phyloP scores from a whole-genome alignment of 352 stramenopile species.

The Pythium aristosporum region DNA sequence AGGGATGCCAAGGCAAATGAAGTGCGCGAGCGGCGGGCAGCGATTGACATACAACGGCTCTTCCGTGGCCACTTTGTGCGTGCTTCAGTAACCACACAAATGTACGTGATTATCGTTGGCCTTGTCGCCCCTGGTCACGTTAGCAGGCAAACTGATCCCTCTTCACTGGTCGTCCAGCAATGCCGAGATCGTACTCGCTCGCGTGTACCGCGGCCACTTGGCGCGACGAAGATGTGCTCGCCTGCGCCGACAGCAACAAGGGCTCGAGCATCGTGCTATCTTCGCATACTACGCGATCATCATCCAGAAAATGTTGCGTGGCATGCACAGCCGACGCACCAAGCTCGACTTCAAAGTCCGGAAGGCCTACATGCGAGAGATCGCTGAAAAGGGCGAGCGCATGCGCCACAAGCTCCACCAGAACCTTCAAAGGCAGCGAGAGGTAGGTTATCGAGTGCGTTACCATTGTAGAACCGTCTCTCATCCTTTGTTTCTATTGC shows the following conservation, averaged over 20 bases:
- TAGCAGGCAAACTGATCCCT: not conserved
- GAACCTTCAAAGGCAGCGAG: conserved; percentile 41
- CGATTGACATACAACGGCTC: conserved; percentile 59
- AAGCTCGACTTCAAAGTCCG: conserved; percentile 59
- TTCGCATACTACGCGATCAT: conserved; percentile 48
- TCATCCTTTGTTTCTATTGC: not conserved
- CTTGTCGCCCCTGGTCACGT: not conserved
- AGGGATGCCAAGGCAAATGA: conserved; percentile 52
- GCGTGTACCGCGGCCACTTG: conserved; percentile 60
- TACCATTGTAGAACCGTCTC: not conserved
- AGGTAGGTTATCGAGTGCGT: conserved; percentile 14
- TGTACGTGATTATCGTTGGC: not conserved
- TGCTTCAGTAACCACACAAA: conserved; percentile 34
- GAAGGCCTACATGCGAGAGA: conserved; percentile 53
- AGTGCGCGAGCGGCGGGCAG: conserved; percentile 38
- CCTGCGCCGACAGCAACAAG: conserved; percentile 21
- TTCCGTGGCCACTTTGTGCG: conserved; percentile 58
- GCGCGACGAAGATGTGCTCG: conserved; percentile 33
- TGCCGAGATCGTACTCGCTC: conserved; percentile 51
- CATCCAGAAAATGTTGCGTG: conserved; percentile 59
- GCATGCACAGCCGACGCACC: conserved; percentile 41
- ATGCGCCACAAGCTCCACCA: conserved; percentile 48
- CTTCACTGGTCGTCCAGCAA: conserved; percentile 23
- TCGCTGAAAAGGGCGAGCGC: conserved; percentile 46
- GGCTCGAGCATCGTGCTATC: conserved; percentile 31